phyloP scores from a whole-genome alignment of 306 rosid species.

The barrel medic (Medicago truncatula) region MtrunA17r5.0-ANR NC_053046.1:9489501-9490000 shows the following conservation, averaged over 20 bases:
- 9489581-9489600: conserved; percentile 54
- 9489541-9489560: conserved; percentile 91
- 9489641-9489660: neutral
- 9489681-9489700: neutral
- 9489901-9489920: conserved; percentile 99
- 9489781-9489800: neutral
- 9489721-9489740: neutral
- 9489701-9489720: neutral
- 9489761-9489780: neutral
- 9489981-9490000: conserved; percentile 77
- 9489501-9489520: conserved; percentile 91
- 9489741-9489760: neutral
- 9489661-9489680: neutral
- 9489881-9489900: conserved; percentile 95
- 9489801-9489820: conserved; percentile 62
- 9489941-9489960: conserved; percentile 80
- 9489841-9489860: conserved; percentile 94
- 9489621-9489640: neutral
- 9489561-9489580: conserved; percentile 78
- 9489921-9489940: conserved; percentile 95
- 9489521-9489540: conserved; percentile 86
- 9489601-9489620: conserved; percentile 16
- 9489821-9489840: conserved; percentile 77
- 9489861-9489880: conserved; percentile 84
- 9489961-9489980: conserved; percentile 80